phyloP scores from a whole-genome alignment of 345 rosid genomes.

The Isatis tinctoria region DNA sequence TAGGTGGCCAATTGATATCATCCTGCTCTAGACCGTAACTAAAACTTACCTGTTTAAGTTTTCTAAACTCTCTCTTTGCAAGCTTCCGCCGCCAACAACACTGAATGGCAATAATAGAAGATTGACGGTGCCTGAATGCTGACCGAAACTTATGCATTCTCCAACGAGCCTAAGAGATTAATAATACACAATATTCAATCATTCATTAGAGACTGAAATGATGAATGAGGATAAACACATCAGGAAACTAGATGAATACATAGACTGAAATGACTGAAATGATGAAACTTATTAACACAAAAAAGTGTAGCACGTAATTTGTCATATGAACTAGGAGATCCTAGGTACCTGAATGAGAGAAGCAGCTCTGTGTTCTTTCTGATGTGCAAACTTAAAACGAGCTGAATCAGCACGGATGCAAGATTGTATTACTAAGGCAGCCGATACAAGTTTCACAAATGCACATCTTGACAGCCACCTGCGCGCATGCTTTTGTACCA shows the following conservation, averaged over 20 bases:
- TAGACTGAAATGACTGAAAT: too few species aligned
- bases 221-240: slow-evolving; percentile 11
- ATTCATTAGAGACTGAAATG: slow-evolving; percentile 11
- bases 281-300: too few species aligned
- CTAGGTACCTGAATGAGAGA: slow-evolving; percentile 62
- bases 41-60: slow-evolving; percentile 62
- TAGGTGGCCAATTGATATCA: slow-evolving; percentile 1
- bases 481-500: slow-evolving; percentile 65
- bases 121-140: slow-evolving; percentile 52
- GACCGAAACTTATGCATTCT: slow-evolving; percentile 63
- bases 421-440: slow-evolving; percentile 62
- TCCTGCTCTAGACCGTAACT: slow-evolving; percentile 6
- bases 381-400: slow-evolving; percentile 48
- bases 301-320: not conserved
- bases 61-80: slow-evolving; percentile 75
- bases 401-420: slow-evolving; percentile 59
- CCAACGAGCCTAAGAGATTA: slow-evolving; percentile 63
- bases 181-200: slow-evolving; percentile 15
- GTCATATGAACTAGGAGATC: not conserved
- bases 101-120: slow-evolving; percentile 73
- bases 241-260: not conserved
- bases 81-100: slow-evolving; percentile 86
- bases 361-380: slow-evolving; percentile 71
- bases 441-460: slow-evolving; percentile 48
- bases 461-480: slow-evolving; percentile 51